phyloP scores from a whole-genome alignment of 2,329 filamentous ascomycete genomes.

The Rhytidhysteron rufulum region DNA sequence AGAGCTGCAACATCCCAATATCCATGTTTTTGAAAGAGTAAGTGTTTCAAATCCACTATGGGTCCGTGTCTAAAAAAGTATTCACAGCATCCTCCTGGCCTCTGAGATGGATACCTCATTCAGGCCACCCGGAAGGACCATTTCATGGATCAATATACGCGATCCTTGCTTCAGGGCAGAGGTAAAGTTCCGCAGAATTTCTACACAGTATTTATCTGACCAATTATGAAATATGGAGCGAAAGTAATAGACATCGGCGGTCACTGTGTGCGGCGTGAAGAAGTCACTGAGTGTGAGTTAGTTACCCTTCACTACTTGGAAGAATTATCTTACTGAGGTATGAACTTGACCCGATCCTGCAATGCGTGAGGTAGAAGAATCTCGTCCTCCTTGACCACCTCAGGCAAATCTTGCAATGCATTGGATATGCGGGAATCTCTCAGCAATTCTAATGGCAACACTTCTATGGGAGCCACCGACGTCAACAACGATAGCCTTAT shows the following conservation, averaged over 20 bases:
- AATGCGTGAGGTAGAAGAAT: not conserved
- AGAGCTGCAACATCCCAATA: conserved; percentile 13
- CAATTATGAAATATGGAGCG: conserved; percentile 4
- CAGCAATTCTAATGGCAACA: not conserved
- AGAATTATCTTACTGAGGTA: not conserved
- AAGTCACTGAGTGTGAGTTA: conserved; percentile 7
- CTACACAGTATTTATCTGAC: not conserved
- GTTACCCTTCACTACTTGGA: too few species aligned
- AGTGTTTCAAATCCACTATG: too few species aligned
- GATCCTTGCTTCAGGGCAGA: conserved; percentile 2
- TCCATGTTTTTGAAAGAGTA: conserved; percentile 11
- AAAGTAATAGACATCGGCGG: conserved; percentile 4
- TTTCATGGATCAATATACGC: conserved; percentile 12
- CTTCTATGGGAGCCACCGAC: not conserved
- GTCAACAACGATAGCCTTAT: not conserved
- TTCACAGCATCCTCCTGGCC: conserved; percentile 6
- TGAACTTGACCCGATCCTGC: conserved; percentile 1
- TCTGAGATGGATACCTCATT: conserved; percentile 7
- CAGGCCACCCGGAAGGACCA: conserved; percentile 8
- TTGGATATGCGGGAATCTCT: not conserved
- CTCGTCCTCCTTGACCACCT: not conserved
- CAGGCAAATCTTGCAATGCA: not conserved
- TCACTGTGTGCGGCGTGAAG: not conserved
- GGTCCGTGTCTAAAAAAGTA: too few species aligned
- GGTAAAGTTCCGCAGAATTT: conserved; percentile 2